Evolutionary conservation across 2,329 filamentous ascomycete genomes (phyloP), one percentile per base, ranked within the genome.

Genomic region (Capronia americana): DNA sequence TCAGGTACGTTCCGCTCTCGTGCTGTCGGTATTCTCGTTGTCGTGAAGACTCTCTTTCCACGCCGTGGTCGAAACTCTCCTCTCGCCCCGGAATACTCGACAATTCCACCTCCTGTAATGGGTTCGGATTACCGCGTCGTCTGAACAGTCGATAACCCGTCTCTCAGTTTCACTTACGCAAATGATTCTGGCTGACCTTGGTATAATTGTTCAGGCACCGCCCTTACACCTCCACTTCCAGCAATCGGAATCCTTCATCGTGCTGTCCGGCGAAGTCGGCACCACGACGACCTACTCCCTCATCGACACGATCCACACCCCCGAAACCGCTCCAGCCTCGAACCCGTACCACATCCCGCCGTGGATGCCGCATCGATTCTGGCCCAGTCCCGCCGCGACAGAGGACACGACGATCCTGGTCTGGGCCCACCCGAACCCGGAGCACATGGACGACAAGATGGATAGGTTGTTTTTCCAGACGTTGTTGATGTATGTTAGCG

Each of bases 201-300:
- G 5, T 12, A 26, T 11, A 14, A n/a, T 20, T 4, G 48, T 34
- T 24, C 30, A 69, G 65, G 30, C 64, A 44, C 67, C 65, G n/a
- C 67, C 67, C n/a, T 44, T 69, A 2, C 67, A 69, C 55, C 57
- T 69, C 14, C 67, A 69, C 58, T 67, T 69, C 61, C 62, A 58
- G 34, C 67, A 69, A 61, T 51, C 28, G 41, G 67, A 69, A 51
- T 54, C 61, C 23, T 63, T 69, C 23, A 14, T 26, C 58, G 65
- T 69, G 10, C 64, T 67, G n/a, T 30, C 48, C 24, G 65, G 67
- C 23, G 51, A 61, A 32, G 59, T 69, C 20, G 65, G 67, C 50
- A 63, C 58, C n/a, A 69, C 67, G 12, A 57, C 57, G 30, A 62
- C 53, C 6, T 65, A 57, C 28, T 26, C 48, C 17, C n/a, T n/a